Evolutionary conservation across 148 eudicot genomes (phyloP), one percentile per base, ranked within the genome.

Genomic region (Chenopodium formosanum): DNA sequence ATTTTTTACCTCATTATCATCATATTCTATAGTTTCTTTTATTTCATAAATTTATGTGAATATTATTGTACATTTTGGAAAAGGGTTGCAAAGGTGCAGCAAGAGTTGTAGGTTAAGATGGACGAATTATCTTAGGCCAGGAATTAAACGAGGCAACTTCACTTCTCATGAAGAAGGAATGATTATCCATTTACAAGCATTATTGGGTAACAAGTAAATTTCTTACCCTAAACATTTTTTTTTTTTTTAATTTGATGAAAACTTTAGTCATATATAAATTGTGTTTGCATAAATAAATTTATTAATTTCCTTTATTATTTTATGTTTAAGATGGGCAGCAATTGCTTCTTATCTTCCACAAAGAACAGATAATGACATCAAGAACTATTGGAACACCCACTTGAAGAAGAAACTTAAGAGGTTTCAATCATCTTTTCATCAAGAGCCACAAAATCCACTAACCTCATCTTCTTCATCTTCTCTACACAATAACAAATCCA

Each of bases 351-450:
- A 94, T 83, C 94, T 94, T 29, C 98, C 98, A 34, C 97, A 92
- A 73, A 91, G 98, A 82, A 94, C 98, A 48, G 98, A 94, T 31
- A 94, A 94, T 64, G 98, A 94, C 82, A 94, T 94, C 74, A 94
- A 94, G 80, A 94, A 94, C 80, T 92, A 92, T 60, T 94, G 98
- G 98, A 94, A 94, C 85, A 94, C 98, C 7, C 98, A 94, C 80
- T 79, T 94, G 83, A 94, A 94, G 89, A 94, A 94, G 86, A 94
- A 94, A 86, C 85, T 94, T 76, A 94, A 88, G 81, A 89, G 86
- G 80, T 83, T 90, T 29, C 91, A 90, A 78, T 77, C 93, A 76
- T 70, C 85, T 53, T 69, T 79, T 25, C 88, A 86, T 11, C 82
- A 79, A 68, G 67, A 84, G 40, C 70, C 80, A 29, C 82, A 80